A percentile compares a stretch with the other conserved stretches of the same genome.
These are phyloP conservation scores for Fusarium penzigii DNA, from an alignment of 2,329 filamentous ascomycete genomes.

Conservation along the genomic window DNA sequence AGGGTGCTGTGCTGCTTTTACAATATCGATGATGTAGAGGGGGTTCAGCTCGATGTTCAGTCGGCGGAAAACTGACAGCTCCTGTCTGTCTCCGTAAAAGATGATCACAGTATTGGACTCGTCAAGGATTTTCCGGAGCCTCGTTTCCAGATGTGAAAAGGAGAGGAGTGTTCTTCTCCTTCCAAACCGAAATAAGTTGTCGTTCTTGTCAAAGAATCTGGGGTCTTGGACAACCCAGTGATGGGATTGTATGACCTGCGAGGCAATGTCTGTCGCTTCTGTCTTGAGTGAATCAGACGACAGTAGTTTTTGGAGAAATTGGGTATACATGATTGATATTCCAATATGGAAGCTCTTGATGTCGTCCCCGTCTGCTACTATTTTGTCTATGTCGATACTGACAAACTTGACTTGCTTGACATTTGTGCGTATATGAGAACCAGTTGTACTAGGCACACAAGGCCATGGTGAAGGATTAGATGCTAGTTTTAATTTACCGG, in stretches of 20 bases:
- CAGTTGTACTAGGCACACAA: not conserved
- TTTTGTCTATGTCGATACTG: slow-evolving; percentile 14
- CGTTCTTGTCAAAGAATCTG: not conserved
- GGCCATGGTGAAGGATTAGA: slow-evolving; percentile 1
- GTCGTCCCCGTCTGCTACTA: slow-evolving; percentile 3
- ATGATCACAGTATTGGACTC: slow-evolving; percentile 7
- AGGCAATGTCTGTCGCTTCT: not conserved
- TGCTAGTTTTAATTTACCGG: not conserved
- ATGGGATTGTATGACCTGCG: not conserved
- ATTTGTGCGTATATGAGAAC: not conserved
- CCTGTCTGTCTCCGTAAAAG: slow-evolving; percentile 1
- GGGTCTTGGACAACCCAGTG: slow-evolving; percentile 6
- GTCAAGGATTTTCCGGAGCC: not conserved
- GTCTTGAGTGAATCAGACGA: not conserved
- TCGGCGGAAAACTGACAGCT: slow-evolving; percentile 11
- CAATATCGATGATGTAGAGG: slow-evolving; percentile 25
- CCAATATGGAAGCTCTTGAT: slow-evolving; percentile 15
- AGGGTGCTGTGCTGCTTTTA: slow-evolving; percentile 26
- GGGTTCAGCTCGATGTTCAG: slow-evolving; percentile 18
- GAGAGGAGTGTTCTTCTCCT: not conserved
- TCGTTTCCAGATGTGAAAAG: not conserved
- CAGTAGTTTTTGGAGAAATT: slow-evolving; percentile 2
- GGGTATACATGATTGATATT: slow-evolving; percentile 6
- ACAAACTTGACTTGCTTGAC: slow-evolving; percentile 14
- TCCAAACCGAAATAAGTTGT: slow-evolving; percentile 10